phyloP scores from a whole-genome alignment of 352 stramenopile species.

The Phytophthora sp. region DNA sequence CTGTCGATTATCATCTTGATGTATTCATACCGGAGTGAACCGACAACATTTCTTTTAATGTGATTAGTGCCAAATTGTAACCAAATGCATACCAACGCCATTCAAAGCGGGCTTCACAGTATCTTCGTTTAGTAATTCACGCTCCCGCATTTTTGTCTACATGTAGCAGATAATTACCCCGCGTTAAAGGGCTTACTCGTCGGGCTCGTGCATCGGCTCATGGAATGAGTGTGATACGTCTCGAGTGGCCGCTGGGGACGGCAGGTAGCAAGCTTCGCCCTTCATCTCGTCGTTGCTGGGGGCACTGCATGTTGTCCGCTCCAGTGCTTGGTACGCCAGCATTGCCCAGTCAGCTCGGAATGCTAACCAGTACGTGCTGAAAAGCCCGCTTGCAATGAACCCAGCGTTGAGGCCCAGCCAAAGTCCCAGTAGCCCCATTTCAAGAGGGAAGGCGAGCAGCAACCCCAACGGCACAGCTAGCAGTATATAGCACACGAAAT shows the following conservation, averaged over 20 bases:
- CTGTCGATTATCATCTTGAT: no score
- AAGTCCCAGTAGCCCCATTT: slow-evolving; percentile 73
- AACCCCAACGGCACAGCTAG: slow-evolving; percentile 83
- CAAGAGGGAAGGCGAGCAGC: slow-evolving; percentile 68
- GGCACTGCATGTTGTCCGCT: slow-evolving; percentile 42
- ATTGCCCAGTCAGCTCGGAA: slow-evolving; percentile 70
- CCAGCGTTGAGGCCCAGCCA: slow-evolving; percentile 81
- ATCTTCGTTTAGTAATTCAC: slow-evolving; percentile 4
- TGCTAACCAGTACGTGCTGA: slow-evolving; percentile 74
- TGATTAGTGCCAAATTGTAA: no score
- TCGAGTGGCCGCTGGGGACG: slow-evolving; percentile 1
- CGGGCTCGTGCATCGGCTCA: slow-evolving; percentile 28
- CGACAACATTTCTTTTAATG: neutral
- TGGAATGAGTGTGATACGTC: neutral
- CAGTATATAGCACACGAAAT: slow-evolving; percentile 87
- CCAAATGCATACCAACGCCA: no score
- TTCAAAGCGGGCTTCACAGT: neutral
- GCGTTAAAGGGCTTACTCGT: no score
- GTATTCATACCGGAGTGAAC: neutral
- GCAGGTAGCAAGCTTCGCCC: slow-evolving; percentile 10
- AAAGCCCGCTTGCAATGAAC: slow-evolving; percentile 69
- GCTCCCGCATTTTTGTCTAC: neutral
- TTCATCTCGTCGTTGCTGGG: slow-evolving; percentile 7
- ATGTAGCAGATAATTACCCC: neutral
- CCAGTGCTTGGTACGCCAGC: slow-evolving; percentile 65